Conservation (phyloP, 192 early-diverging fungal genomes). For the Coemansia erecta region DNA sequence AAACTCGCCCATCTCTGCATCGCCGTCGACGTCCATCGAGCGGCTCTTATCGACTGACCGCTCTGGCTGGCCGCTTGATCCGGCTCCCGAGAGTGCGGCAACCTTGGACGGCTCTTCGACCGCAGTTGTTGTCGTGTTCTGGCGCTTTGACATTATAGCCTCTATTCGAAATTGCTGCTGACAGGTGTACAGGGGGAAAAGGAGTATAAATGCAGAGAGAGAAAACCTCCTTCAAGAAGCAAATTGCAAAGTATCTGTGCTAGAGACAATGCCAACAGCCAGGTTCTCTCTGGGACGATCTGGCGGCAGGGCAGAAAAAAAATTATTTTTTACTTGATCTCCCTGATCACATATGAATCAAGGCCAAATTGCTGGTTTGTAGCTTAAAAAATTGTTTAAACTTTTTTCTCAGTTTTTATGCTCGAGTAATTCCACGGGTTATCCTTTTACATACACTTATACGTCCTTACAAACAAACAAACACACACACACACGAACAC, state of each 20-base stretch:
- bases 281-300: not conserved
- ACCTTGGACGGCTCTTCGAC: slow-evolving; percentile 27
- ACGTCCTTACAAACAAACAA: no score
- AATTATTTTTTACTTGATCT: slow-evolving; percentile 17
- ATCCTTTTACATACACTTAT: no score
- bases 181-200: not conserved
- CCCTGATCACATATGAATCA: not conserved
- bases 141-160: slow-evolving; percentile 41
- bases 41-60: slow-evolving; percentile 14
- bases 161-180: not conserved
- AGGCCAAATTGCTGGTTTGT: not conserved
- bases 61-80: slow-evolving; percentile 18
- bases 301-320: slow-evolving; percentile 8
- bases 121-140: slow-evolving; percentile 18
- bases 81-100: slow-evolving; percentile 24
- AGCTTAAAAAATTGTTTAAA: not conserved
- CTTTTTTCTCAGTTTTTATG: not conserved
- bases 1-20: slow-evolving; percentile 59
- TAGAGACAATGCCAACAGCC: no score
- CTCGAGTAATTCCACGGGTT: no score
- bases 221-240: no score
- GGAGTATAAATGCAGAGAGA: not conserved
- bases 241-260: no score
- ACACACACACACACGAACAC: no score
- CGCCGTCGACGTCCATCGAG: slow-evolving; percentile 45